Percentiles rank a stretch among this genome's conserved stretches.
Conservation (phyloP, 352 stramenopile species). For the Pythium angustatum region DNA sequence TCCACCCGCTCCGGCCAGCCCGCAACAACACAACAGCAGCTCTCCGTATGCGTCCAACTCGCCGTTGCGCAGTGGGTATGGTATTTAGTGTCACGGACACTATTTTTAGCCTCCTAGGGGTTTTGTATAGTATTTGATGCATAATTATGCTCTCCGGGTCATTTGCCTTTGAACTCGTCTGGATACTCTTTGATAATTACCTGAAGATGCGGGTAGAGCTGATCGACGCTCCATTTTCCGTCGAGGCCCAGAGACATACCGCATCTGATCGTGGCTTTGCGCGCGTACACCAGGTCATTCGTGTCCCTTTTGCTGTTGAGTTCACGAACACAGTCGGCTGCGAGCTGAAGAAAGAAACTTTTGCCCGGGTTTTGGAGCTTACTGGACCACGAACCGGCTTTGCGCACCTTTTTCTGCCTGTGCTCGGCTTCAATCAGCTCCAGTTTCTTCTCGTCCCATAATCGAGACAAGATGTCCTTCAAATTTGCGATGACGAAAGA, state of each 20-base stretch:
- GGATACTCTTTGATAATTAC: too few relatives aligned
- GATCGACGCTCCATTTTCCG: conserved; percentile 3
- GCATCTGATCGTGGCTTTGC: conserved; percentile 40
- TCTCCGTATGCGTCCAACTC: too few relatives aligned
- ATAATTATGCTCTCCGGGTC: too few relatives aligned
- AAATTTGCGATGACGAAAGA: conserved; percentile 39
- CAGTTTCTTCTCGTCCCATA: conserved; percentile 36
- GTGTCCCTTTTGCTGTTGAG: conserved; percentile 27
- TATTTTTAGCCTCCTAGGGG: too few relatives aligned
- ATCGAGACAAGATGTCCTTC: conserved; percentile 29
- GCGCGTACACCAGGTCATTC: conserved; percentile 29
- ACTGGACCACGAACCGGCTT: conserved; percentile 29
- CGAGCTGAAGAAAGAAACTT: conserved; percentile 30
- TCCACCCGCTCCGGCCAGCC: too few relatives aligned
- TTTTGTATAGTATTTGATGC: too few relatives aligned
- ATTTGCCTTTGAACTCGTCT: too few relatives aligned
- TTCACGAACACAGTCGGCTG: conserved; percentile 25
- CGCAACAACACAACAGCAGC: too few relatives aligned
- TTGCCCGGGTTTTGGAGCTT: conserved; percentile 39
- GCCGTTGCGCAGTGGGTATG: too few relatives aligned
- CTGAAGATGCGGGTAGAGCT: too few relatives aligned
- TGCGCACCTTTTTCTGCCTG: conserved; percentile 31
- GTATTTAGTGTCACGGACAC: too few relatives aligned
- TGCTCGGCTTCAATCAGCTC: conserved; percentile 24
- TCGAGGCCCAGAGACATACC: conserved; percentile 15